phyloP scores from a whole-genome alignment of 257 asterid species.

The Voacanga thouarsii region DNA sequence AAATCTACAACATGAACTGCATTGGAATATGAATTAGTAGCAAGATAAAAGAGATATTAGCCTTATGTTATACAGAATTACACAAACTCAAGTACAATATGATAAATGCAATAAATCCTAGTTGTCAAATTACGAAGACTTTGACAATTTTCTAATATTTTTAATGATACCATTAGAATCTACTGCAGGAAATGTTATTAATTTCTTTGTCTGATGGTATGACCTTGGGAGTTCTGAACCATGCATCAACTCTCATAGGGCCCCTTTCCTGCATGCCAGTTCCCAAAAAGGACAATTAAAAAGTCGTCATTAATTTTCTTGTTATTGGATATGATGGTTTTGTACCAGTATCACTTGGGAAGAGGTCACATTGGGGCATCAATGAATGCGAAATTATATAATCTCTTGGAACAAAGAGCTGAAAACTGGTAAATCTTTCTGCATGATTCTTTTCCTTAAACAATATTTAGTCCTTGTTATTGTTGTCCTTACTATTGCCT shows the following conservation, averaged over 20 bases:
- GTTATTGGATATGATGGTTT: slow-evolving; percentile 11
- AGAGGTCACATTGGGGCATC: slow-evolving; percentile 91
- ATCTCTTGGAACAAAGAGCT: slow-evolving; percentile 73
- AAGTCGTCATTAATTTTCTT: neutral
- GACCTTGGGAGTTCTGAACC: neutral
- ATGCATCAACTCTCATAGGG: neutral
- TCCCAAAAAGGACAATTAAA: neutral
- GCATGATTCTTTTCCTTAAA: slow-evolving; percentile 6
- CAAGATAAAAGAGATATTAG: neutral
- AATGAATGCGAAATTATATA: slow-evolving; percentile 62
- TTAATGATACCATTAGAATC: neutral
- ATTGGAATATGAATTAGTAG: neutral
- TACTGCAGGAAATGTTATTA: neutral
- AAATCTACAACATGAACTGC: neutral
- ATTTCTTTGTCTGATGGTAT: neutral
- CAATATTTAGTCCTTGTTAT: slow-evolving; percentile 11
- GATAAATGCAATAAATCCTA: neutral
- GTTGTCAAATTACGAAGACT: neutral
- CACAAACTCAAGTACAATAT: neutral
- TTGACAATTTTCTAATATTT: neutral
- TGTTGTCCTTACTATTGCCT: slow-evolving; percentile 13
- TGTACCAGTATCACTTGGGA: slow-evolving; percentile 83
- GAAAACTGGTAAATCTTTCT: slow-evolving; percentile 52
- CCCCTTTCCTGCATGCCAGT: neutral
- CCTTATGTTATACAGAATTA: neutral